Evolutionary conservation across 495 filamentous ascomycete genomes (phyloP).

Genomic region (Tuber melanosporum): DNA sequence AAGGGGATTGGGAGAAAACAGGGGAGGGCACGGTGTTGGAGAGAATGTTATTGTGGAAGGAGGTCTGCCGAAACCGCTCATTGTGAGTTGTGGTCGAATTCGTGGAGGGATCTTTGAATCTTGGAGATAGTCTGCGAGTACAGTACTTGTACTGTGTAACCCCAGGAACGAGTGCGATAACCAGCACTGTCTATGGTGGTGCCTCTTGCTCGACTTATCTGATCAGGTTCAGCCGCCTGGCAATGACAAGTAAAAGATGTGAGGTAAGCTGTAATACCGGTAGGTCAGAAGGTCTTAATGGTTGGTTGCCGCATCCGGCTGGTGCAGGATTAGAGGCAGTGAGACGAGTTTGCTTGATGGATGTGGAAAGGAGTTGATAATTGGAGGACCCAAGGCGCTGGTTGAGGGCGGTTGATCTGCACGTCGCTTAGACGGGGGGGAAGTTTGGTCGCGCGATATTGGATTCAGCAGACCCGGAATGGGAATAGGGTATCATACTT

Average conservation of each 20-base stretch:
- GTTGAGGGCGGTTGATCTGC: background rate
- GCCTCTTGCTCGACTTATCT: background rate
- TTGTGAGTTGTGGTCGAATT: slow-evolving; percentile 9
- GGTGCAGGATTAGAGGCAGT: background rate
- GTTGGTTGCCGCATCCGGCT: background rate
- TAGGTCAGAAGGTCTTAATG: background rate
- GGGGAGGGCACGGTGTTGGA: slow-evolving; percentile 33
- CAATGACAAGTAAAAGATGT: background rate
- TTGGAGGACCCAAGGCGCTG: background rate
- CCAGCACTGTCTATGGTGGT: too few relatives aligned
- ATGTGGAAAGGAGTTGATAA: background rate
- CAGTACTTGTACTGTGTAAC: too few relatives aligned
- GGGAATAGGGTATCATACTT: background rate
- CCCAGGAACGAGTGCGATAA: too few relatives aligned
- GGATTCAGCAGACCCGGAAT: background rate
- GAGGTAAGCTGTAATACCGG: background rate
- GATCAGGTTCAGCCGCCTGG: background rate
- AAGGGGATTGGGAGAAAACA: too few relatives aligned
- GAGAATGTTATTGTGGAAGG: slow-evolving; percentile 39
- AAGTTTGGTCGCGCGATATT: background rate
- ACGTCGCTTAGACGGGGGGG: background rate
- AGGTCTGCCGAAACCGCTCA: slow-evolving; percentile 41
- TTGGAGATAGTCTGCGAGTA: background rate
- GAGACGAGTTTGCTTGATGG: background rate
- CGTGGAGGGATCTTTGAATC: background rate